phyloP scores from a whole-genome alignment of 495 filamentous ascomycete genomes.

The Aspergillus steynii region DNA sequence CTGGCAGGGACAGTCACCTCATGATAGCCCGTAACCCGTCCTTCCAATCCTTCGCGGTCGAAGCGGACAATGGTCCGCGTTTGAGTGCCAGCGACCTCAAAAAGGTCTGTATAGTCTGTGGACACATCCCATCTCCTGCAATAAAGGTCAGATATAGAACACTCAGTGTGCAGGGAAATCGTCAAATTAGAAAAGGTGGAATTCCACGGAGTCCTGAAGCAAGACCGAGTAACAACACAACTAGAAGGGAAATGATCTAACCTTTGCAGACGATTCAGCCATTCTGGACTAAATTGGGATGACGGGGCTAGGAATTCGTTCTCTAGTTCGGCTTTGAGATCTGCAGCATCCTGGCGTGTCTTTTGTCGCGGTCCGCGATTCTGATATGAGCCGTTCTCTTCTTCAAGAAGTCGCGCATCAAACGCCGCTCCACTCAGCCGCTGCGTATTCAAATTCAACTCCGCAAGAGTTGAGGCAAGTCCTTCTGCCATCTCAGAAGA shows the following conservation, averaged over 20 bases:
- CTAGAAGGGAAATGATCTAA: conserved; percentile 28
- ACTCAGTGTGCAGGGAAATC: not conserved
- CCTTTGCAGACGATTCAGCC: conserved; percentile 88
- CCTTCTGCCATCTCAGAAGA: conserved; percentile 25
- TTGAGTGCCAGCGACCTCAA: conserved; percentile 86
- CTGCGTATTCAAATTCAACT: conserved; percentile 30
- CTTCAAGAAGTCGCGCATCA: conserved; percentile 35
- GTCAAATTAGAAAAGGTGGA: too few species aligned
- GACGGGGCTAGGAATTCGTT: conserved; percentile 76
- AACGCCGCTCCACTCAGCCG: conserved; percentile 27
- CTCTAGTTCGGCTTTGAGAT: conserved; percentile 70
- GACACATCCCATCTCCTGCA: conserved; percentile 77
- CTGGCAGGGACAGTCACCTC: conserved; percentile 91
- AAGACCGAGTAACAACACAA: not conserved
- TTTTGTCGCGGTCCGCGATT: conserved; percentile 56
- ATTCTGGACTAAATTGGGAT: conserved; percentile 70
- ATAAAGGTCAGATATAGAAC: conserved; percentile 19
- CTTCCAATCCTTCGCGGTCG: conserved; percentile 87
- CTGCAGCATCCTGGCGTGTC: conserved; percentile 45
- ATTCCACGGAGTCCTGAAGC: not conserved
- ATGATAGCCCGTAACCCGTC: conserved; percentile 88
- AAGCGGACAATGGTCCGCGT: conserved; percentile 91
- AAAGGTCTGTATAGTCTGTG: conserved; percentile 73
- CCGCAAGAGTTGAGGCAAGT: conserved; percentile 30
- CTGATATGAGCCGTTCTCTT: conserved; percentile 33